These are phyloP conservation scores for Cladorrhinum sp. DNA, from an alignment of 2,329 filamentous ascomycete genomes.

Conservation along the genomic window DNA sequence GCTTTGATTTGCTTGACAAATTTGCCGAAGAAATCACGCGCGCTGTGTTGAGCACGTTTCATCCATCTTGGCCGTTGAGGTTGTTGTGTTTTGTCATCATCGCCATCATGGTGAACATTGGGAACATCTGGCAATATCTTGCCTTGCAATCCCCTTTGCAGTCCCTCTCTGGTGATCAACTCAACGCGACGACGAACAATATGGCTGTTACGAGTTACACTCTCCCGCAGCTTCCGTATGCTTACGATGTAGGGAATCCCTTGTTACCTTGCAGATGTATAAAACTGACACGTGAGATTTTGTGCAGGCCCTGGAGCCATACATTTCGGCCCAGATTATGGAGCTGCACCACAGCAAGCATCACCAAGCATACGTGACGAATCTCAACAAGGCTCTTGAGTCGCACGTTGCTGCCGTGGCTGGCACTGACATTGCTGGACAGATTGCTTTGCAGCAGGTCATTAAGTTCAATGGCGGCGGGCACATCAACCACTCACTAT, in stretches of 20 bases:
- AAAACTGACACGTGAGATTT: neutral
- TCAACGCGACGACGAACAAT: constrained; percentile 18
- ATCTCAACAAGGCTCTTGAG: constrained; percentile 76
- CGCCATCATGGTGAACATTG: constrained; percentile 28
- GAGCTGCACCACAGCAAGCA: constrained; percentile 93
- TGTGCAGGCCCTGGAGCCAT: constrained; percentile 57
- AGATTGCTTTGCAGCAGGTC: constrained; percentile 59
- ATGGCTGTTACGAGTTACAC: constrained; percentile 34
- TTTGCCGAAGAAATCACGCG: neutral
- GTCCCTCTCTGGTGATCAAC: constrained; percentile 20
- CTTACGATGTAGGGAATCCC: constrained; percentile 31
- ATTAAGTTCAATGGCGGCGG: constrained; percentile 68
- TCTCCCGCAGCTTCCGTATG: constrained; percentile 33
- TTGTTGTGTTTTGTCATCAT: neutral
- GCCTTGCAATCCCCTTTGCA: constrained; percentile 24
- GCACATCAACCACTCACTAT: constrained; percentile 65
- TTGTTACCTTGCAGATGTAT: neutral
- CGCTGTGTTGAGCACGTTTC: constrained; percentile 8
- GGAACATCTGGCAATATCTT: constrained; percentile 25
- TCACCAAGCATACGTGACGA: constrained; percentile 90
- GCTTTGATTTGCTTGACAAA: neutral
- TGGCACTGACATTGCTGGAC: constrained; percentile 53
- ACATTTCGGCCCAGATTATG: constrained; percentile 88
- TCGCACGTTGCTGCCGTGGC: constrained; percentile 60
- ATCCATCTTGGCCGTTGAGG: neutral